These are phyloP conservation scores for Pleoardoris graminearum DNA, from an alignment of 2,329 filamentous ascomycete species.

Conservation along the genomic window DNA sequence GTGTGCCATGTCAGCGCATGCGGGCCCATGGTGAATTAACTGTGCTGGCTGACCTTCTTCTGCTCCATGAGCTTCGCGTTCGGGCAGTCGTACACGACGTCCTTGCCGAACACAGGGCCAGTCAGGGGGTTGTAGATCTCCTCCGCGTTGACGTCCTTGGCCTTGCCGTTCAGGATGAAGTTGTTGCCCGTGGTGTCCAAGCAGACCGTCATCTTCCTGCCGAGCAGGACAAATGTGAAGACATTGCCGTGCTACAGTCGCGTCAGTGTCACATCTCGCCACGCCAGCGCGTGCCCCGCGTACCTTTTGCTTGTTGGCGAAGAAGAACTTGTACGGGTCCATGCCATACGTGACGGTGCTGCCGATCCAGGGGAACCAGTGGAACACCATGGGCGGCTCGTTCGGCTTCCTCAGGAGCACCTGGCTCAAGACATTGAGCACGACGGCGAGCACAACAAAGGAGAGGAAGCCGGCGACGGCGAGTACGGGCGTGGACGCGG, in stretches of 20 bases:
- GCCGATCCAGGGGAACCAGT: constrained; percentile 73
- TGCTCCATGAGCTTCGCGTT: constrained; percentile 95
- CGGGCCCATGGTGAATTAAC: background rate
- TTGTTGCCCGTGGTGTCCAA: constrained; percentile 83
- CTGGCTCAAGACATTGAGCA: constrained; percentile 80
- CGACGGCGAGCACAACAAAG: constrained; percentile 61
- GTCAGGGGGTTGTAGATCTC: constrained; percentile 83
- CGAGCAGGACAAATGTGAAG: constrained; percentile 86
- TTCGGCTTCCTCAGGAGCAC: constrained; percentile 79
- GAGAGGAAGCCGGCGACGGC: constrained; percentile 49
- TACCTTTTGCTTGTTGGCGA: constrained; percentile 72
- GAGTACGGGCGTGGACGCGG: constrained; percentile 50
- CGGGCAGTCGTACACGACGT: constrained; percentile 89
- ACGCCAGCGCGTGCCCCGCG: constrained; percentile 11
- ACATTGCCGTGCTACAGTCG: constrained; percentile 74
- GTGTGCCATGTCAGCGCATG: constrained; percentile 9
- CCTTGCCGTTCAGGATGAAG: constrained; percentile 88
- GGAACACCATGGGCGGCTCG: constrained; percentile 64
- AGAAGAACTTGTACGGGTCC: constrained; percentile 88
- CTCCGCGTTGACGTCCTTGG: constrained; percentile 86
- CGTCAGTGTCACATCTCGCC: constrained; percentile 25
- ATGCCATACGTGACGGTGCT: constrained; percentile 95
- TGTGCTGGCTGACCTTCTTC: constrained; percentile 70
- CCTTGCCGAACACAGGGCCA: constrained; percentile 73
- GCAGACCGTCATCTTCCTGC: constrained; percentile 86